Conservation (phyloP, 495 filamentous ascomycete genomes). For the Cladorrhinum samala region DNA sequence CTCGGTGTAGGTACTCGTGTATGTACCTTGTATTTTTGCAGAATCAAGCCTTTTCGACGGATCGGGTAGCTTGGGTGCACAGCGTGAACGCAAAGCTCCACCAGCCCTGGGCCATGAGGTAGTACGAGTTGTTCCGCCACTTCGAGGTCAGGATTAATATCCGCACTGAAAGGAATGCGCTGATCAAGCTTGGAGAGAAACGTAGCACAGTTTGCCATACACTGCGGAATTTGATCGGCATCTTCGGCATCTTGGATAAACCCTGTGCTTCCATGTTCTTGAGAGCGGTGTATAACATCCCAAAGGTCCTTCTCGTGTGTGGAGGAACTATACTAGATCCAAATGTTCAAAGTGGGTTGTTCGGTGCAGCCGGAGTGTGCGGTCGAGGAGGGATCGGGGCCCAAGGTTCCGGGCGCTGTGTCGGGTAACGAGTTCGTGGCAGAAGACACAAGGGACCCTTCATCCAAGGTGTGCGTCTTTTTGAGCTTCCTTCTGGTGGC, state of each 20-base stretch:
- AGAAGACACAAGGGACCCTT: too few species aligned
- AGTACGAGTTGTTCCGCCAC: conserved; percentile 62
- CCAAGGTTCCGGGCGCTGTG: neutral
- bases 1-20: conserved; percentile 52
- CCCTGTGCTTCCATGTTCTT: neutral
- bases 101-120: conserved; percentile 60
- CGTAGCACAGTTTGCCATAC: conserved; percentile 56
- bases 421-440: neutral
- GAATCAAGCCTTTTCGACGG: conserved; percentile 65
- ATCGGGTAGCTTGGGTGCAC: conserved; percentile 76
- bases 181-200: conserved; percentile 57
- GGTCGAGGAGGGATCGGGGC: conserved; percentile 34
- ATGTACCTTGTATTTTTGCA: conserved; percentile 65
- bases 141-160: conserved; percentile 50
- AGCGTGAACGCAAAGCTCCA: conserved; percentile 66
- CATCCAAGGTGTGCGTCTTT: neutral
- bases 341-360: conserved; percentile 36
- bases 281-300: conserved; percentile 37
- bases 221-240: conserved; percentile 48
- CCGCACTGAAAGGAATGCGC: conserved; percentile 33
- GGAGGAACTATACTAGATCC: conserved; percentile 43
- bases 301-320: conserved; percentile 50
- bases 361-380: conserved; percentile 38
- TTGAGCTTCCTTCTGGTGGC: neutral
- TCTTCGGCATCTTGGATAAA: conserved; percentile 20